phyloP scores from a whole-genome alignment of 345 rosid species.

The Citrus maxima region DNA sequence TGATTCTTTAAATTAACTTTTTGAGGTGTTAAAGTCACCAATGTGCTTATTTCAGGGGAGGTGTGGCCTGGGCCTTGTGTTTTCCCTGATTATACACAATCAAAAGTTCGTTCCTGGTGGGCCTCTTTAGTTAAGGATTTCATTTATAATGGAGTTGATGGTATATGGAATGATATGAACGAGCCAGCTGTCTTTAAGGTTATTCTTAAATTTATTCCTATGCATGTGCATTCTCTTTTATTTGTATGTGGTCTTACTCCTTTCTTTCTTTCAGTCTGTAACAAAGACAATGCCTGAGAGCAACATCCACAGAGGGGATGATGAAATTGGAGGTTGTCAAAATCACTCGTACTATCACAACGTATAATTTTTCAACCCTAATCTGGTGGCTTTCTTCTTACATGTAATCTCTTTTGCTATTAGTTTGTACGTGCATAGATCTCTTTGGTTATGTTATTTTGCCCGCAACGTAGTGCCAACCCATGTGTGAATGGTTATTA shows the following conservation, averaged over 20 bases:
- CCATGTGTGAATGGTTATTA: not conserved
- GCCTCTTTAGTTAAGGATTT: conserved; percentile 75
- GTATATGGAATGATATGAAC: conserved; percentile 98
- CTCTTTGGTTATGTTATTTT: not conserved
- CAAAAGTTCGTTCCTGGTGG: conserved; percentile 88
- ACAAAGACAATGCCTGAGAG: conserved; percentile 92
- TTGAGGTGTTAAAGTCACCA: conserved; percentile 2
- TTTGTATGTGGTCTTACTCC: conserved; percentile 16
- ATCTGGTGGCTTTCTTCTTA: not conserved
- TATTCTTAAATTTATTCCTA: conserved; percentile 3
- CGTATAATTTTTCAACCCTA: conserved; percentile 37
- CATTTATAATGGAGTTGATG: conserved; percentile 80
- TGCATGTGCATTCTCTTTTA: not conserved
- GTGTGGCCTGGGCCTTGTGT: conserved; percentile 98
- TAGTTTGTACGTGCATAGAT: not conserved
- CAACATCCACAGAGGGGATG: conserved; percentile 77
- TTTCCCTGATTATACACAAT: conserved; percentile 82
- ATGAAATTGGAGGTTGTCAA: conserved; percentile 78
- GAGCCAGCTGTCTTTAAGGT: conserved; percentile 94
- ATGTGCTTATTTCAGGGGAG: conserved; percentile 51
- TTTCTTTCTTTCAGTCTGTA: conserved; percentile 46
- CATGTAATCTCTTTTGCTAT: not conserved
- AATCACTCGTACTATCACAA: conserved; percentile 86
- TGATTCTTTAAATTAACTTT: conserved; percentile 4
- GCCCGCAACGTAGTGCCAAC: not conserved